Evolutionary conservation across 2,329 filamentous ascomycete genomes (phyloP).

Genomic region (Talaromyces sp.): DNA sequence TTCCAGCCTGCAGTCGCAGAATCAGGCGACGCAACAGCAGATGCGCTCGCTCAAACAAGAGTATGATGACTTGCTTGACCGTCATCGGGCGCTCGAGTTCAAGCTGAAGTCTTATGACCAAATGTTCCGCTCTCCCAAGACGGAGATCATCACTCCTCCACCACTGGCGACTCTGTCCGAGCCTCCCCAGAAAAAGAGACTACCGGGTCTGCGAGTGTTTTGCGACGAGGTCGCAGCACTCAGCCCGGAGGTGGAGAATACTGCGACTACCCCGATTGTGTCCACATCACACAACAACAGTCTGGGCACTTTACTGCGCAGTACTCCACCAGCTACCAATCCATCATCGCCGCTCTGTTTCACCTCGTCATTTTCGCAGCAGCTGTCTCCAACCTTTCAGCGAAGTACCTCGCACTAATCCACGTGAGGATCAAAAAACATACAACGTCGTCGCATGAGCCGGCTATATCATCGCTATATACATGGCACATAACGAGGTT

Average conservation of each 20-base stretch:
- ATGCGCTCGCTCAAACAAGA: conserved; percentile 29
- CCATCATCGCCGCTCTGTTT: conserved; percentile 31
- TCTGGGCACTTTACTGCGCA: conserved; percentile 23
- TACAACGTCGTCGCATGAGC: background rate
- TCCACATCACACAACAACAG: conserved; percentile 23
- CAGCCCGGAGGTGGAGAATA: conserved; percentile 17
- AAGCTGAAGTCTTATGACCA: conserved; percentile 35
- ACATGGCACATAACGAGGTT: background rate
- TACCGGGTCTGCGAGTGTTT: conserved; percentile 31
- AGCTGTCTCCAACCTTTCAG: conserved; percentile 17
- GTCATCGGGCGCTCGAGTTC: conserved; percentile 31
- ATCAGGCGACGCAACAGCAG: conserved; percentile 29
- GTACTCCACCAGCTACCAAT: conserved; percentile 29
- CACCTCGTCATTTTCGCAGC: conserved; percentile 21
- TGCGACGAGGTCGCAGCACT: conserved; percentile 27
- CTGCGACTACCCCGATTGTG: conserved; percentile 15
- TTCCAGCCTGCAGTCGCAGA: conserved; percentile 30
- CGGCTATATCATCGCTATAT: background rate
- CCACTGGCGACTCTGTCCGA: conserved; percentile 22
- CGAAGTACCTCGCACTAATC: conserved; percentile 24
- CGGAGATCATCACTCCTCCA: conserved; percentile 23
- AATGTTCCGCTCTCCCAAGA: conserved; percentile 32
- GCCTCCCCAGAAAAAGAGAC: conserved; percentile 21
- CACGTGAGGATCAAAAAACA: background rate
- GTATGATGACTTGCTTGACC: conserved; percentile 29